A percentile compares a stretch with the other conserved stretches of the same genome.
phyloP scores from a whole-genome alignment of 306 rosid species.

The Lablab purpureus region DNA sequence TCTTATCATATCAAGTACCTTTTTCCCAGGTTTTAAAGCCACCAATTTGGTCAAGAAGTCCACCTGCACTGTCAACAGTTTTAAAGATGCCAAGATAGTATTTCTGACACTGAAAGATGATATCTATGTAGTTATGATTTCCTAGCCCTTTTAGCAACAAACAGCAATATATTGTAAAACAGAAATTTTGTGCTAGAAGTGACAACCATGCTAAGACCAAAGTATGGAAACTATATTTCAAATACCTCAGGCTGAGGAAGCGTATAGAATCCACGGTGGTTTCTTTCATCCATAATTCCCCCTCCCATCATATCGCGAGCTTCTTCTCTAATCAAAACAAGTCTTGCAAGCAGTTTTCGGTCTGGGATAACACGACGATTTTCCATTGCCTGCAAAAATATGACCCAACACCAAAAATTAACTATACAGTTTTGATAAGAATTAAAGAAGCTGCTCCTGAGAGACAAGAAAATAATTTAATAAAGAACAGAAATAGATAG shows the following conservation, averaged over 20 bases:
- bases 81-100: conserved; percentile 36
- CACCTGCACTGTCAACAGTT: conserved; percentile 64
- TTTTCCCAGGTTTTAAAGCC: conserved; percentile 87
- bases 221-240: conserved; percentile 34
- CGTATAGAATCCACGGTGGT: conserved; percentile 83
- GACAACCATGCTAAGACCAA: conserved; percentile 27
- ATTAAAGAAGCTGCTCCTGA: conserved; percentile 10
- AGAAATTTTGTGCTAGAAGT: background rate
- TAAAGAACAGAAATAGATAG: background rate
- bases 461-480: background rate
- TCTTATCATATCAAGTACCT: conserved; percentile 84
- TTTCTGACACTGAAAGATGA: conserved; percentile 9
- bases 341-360: conserved; percentile 92
- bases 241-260: conserved; percentile 94
- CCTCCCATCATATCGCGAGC: conserved; percentile 99
- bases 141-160: conserved; percentile 35
- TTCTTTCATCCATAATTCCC: conserved; percentile 90
- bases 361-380: conserved; percentile 89
- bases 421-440: conserved; percentile 12
- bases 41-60: conserved; percentile 88
- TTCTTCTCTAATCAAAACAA: conserved; percentile 98
- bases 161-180: conserved; percentile 20
- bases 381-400: conserved; percentile 82
- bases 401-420: conserved; percentile 35
- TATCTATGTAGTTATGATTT: conserved; percentile 6